A percentile compares a stretch with the other conserved stretches of the same genome.
Conservation (phyloP, 345 rosid genomes). For the Cardiospermum halicacabum region DNA sequence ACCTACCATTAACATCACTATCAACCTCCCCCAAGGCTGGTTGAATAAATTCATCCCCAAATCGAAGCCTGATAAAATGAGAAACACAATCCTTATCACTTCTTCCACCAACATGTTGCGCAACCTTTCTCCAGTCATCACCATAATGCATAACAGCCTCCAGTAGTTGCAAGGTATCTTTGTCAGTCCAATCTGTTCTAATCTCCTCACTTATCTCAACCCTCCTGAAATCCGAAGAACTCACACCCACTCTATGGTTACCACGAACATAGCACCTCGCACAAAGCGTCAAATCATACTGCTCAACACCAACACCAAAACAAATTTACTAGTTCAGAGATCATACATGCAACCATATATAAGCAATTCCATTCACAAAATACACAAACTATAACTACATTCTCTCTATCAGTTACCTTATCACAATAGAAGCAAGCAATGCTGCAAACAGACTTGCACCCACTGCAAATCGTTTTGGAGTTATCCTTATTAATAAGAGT, state of each 20-base stretch:
- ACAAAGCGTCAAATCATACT: constrained; percentile 83
- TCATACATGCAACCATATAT: too few species aligned
- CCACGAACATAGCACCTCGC: constrained; percentile 95
- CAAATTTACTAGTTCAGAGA: too few species aligned
- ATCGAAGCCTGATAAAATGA: constrained; percentile 82
- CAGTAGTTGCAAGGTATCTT: constrained; percentile 69
- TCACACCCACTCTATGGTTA: constrained; percentile 73
- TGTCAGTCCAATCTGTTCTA: constrained; percentile 73
- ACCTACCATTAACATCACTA: constrained; percentile 33
- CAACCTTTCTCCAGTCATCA: constrained; percentile 93
- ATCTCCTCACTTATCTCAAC: constrained; percentile 75
- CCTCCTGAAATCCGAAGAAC: constrained; percentile 71
- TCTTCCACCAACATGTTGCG: constrained; percentile 75
- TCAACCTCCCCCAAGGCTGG: constrained; percentile 40
- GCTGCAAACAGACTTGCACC: constrained; percentile 78
- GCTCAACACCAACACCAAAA: constrained; percentile 12
- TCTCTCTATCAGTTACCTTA: too few species aligned
- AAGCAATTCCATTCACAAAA: too few species aligned
- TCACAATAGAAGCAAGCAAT: constrained; percentile 87
- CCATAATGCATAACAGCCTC: constrained; percentile 77
- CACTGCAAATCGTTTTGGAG: constrained; percentile 60
- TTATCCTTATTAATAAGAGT: constrained; percentile 29
- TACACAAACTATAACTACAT: too few species aligned
- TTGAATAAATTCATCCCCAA: constrained; percentile 59
- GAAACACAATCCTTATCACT: constrained; percentile 77